These are phyloP conservation scores for Hypomontagnella submonticulosa DNA, from an alignment of 495 filamentous ascomycete species.

Conservation along the genomic window DNA sequence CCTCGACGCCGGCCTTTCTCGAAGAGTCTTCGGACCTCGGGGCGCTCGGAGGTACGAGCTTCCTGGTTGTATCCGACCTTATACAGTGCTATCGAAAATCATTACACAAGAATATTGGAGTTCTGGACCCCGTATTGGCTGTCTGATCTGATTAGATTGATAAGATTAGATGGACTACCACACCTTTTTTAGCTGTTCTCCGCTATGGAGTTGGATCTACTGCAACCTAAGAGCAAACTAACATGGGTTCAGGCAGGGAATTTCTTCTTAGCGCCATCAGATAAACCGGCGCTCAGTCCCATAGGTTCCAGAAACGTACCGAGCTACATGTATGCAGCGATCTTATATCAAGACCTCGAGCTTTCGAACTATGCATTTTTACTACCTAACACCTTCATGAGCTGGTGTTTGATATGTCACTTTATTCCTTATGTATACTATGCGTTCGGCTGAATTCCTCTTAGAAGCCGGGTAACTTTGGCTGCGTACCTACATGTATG, in stretches of 20 bases:
- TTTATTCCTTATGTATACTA: too few relatives aligned
- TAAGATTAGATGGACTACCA: conserved; percentile 47
- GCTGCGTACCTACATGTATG: too few relatives aligned
- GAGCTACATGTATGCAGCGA: too few relatives aligned
- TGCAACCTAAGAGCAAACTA: conserved; percentile 20
- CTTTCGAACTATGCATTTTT: too few relatives aligned
- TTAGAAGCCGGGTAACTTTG: too few relatives aligned
- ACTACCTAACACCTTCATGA: too few relatives aligned
- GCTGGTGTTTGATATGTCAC: too few relatives aligned
- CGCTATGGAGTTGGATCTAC: conserved; percentile 23
- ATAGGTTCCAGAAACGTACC: too few relatives aligned
- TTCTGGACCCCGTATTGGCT: conserved; percentile 34
- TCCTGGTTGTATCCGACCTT: background rate
- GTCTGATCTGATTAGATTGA: conserved; percentile 49
- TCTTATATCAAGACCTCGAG: too few relatives aligned
- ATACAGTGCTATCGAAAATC: background rate
- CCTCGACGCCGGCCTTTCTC: too few relatives aligned
- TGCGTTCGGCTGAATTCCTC: too few relatives aligned
- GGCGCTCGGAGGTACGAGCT: conserved; percentile 5
- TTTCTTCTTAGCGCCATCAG: conserved; percentile 41
- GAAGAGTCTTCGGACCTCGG: background rate
- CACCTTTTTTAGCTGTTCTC: conserved; percentile 22
- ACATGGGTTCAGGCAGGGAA: conserved; percentile 12
- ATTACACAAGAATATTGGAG: conserved; percentile 31
- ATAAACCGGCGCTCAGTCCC: conserved; percentile 23